Percentiles rank a stretch among this genome's conserved stretches.
phyloP scores from a whole-genome alignment of 1,139 yeast genomes.

The Candida tetrigidarum region DNA sequence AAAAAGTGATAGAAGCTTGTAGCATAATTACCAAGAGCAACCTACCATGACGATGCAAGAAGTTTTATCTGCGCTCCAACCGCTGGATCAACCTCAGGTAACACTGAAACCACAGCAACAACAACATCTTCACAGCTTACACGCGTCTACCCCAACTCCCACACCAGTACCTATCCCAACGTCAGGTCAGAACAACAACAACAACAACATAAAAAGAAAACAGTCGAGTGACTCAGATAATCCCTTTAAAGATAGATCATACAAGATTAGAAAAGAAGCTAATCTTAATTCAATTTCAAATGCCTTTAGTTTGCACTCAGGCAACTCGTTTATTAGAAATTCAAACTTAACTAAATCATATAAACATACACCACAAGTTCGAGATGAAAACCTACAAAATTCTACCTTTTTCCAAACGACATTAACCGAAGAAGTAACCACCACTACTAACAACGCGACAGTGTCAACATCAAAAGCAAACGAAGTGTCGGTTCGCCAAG shows the following conservation, averaged over 20 bases:
- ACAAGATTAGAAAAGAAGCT: constrained; percentile 3
- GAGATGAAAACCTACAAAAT: neutral
- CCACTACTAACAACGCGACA: neutral
- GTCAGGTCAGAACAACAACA: neutral
- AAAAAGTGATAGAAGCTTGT: too few species aligned
- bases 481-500: neutral
- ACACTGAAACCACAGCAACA: constrained; percentile 3
- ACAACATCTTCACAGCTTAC: constrained; percentile 5
- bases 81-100: constrained; percentile 6
- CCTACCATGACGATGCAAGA: neutral
- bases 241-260: constrained; percentile 32
- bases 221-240: constrained; percentile 24
- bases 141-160: constrained; percentile 9
- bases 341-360: constrained; percentile 13
- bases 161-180: neutral
- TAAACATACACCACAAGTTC: constrained; percentile 2
- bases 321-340: constrained; percentile 12
- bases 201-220: constrained; percentile 16
- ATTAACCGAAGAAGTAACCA: constrained; percentile 2
- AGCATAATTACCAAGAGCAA: neutral
- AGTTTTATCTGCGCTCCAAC: constrained; percentile 2
- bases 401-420: constrained; percentile 4
- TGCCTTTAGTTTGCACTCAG: neutral
- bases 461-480: constrained; percentile 2
- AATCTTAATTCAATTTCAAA: neutral